Evolutionary conservation across 2,329 filamentous ascomycete species (phyloP).

Genomic region (Hymenoscyphus linearis): DNA sequence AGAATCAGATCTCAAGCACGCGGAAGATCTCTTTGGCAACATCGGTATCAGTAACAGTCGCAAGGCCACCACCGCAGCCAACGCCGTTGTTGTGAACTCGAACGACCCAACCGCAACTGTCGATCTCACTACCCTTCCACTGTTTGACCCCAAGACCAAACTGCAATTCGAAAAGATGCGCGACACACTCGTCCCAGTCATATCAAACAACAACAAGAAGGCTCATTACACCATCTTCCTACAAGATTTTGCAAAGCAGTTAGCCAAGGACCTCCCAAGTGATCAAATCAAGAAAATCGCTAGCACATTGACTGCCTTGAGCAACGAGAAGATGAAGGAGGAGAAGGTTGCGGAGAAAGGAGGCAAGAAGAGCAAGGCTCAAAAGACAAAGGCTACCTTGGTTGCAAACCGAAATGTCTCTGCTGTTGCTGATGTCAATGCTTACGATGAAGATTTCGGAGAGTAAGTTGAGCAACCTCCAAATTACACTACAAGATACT

Average conservation of each 20-base stretch:
- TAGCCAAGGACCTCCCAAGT: slow-evolving; percentile 81
- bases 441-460: slow-evolving; percentile 81
- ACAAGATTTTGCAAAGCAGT: slow-evolving; percentile 82
- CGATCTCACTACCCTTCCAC: slow-evolving; percentile 70
- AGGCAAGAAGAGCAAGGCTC: slow-evolving; percentile 94
- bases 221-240: slow-evolving; percentile 85
- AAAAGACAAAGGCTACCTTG: slow-evolving; percentile 87
- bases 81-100: slow-evolving; percentile 62
- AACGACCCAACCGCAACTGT: slow-evolving; percentile 72
- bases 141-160: slow-evolving; percentile 90
- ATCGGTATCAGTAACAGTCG: slow-evolving; percentile 62
- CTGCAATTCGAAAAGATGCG: slow-evolving; percentile 77
- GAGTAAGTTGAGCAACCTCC: slow-evolving; percentile 57
- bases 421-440: slow-evolving; percentile 62
- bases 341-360: slow-evolving; percentile 93
- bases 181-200: slow-evolving; percentile 71
- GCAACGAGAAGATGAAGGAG: slow-evolving; percentile 98
- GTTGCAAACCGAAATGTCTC: slow-evolving; percentile 55
- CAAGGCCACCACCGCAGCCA: slow-evolving; percentile 60
- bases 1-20: slow-evolving; percentile 83
- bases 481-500: slow-evolving; percentile 11
- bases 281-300: slow-evolving; percentile 96
- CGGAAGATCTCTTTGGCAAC: slow-evolving; percentile 82
- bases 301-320: slow-evolving; percentile 77
- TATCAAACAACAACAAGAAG: slow-evolving; percentile 74